Evolutionary conservation across 2,329 filamentous ascomycete species (phyloP), one percentile per base, ranked within the genome.

Genomic region (Xenoacremonium recifei): DNA sequence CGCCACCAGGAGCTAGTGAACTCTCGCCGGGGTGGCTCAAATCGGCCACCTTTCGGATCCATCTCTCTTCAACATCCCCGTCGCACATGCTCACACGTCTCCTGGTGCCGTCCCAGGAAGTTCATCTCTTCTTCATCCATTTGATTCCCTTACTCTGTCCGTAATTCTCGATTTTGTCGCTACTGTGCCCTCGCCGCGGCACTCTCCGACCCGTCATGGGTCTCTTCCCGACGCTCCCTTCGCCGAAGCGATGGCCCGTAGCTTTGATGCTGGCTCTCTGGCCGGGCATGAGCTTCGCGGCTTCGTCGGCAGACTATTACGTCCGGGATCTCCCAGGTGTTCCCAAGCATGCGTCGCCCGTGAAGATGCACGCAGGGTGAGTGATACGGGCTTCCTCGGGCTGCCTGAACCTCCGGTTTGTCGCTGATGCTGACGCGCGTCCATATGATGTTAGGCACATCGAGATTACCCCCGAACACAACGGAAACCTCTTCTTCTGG

Each of bases 291-390:
- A 58, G 58, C 37, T 39, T 54, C 17, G 60, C 61, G 20, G 60
- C 51, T 17, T 52, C 57, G 36, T 65, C 70, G 16, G 88, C 85
- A 21, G 91, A 99, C 65, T 99, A 96, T 68, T 97, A 85, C 69
- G 86, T 99, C 40, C 83, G 82, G 57, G 80, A 84, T 7, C 75
- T 99, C 16, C 93, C 93, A 5, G 93, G 95, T 21, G 82, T 87
- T 41, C 92, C 95, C 9, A 75, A 82, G 12, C 53, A 85, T 39
- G 55, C 81, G 16, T 84, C 89, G 27, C 69, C 89, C 47, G 70
- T 96, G 60, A 96, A 96, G 75, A 97, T 97, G 92, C 93, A 97
- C 76, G 92, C 93, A 71, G 93, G 93, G 89, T 96, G 73, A 73
- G 85, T 69, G 33, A 20, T 39, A 21, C 35, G 23, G 34, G 16